Conservation (phyloP, 2,329 filamentous ascomycete genomes). For the Zelopaecilomyces penicillatus region DNA sequence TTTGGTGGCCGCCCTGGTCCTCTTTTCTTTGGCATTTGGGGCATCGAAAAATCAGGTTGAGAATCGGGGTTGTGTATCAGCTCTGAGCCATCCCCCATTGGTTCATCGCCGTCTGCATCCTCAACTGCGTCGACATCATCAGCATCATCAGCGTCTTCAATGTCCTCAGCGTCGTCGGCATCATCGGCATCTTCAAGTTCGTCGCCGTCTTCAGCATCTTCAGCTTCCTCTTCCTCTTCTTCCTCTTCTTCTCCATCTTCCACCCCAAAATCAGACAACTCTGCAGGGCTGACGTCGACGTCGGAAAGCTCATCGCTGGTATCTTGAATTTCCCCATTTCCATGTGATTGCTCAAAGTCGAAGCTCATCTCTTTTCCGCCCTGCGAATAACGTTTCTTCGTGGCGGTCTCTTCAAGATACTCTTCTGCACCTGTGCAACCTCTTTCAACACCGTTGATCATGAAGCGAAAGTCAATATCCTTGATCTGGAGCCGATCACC, state of each 20-base stretch:
- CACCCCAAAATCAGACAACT: constrained; percentile 32
- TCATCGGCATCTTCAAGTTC: constrained; percentile 13
- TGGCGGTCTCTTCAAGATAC: constrained; percentile 40
- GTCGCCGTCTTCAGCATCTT: constrained; percentile 17
- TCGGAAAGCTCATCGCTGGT: constrained; percentile 46
- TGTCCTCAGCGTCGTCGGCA: constrained; percentile 15
- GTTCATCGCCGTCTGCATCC: constrained; percentile 17
- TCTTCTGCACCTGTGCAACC: constrained; percentile 53
- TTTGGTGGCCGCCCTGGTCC: constrained; percentile 76
- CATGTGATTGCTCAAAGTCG: constrained; percentile 57
- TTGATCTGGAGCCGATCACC: constrained; percentile 65
- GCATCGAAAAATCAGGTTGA: constrained; percentile 28
- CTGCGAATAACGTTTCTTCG: constrained; percentile 42
- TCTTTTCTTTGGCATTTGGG: constrained; percentile 53
- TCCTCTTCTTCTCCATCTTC: constrained; percentile 19
- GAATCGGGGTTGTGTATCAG: constrained; percentile 21
- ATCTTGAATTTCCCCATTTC: constrained; percentile 46
- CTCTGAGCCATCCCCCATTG: constrained; percentile 16
- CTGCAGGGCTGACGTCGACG: constrained; percentile 31
- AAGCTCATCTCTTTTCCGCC: constrained; percentile 66
- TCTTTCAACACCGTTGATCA: constrained; percentile 54
- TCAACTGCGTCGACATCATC: constrained; percentile 19
- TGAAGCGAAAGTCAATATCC: constrained; percentile 58
- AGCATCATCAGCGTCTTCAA: constrained; percentile 18
- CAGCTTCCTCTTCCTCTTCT: constrained; percentile 19